Evolutionary conservation across 495 filamentous ascomycete species (phyloP), one percentile per base, ranked within the genome.

Genomic region (Darksidea phi): DNA sequence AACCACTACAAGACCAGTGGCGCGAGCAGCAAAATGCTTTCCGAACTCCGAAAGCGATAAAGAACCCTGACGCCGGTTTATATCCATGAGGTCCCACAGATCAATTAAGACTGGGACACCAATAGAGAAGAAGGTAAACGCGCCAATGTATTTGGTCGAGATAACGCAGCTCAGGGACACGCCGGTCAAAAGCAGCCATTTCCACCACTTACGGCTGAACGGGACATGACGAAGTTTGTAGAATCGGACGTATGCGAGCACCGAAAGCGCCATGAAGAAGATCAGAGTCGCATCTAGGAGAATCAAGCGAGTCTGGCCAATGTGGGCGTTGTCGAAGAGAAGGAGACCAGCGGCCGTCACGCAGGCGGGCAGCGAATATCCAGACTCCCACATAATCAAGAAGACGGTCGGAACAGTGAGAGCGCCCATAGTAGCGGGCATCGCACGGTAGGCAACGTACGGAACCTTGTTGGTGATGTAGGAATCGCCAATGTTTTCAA

Each of bases 331-430:
- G 76, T 99, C 94, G 71, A 99, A 90, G 37, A 99, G 84, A 61
- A 99, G 81, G 25, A 99, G 79, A 25, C 88, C 86, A 8, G 95
- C 84, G 23, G 94, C 88, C 60, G 95, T 78, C 41, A 97, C 79
- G 71, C 89, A 95, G 53, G 94, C 95, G 4, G 94, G 94, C 18
- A 99, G 78, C 42, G 91, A 95, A 69, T 97, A 99, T 53, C 92
- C 95, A 12, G 92, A 96, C 76, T 99, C 94, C 94, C 94, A 97
- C 94, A 99, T 99, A 67, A 95, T 97, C 74, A 95, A 72, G 74
- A 94, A 99, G 15, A 90, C 86, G 18, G 92, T 88, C n/a, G 93
- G 87, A 46, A 99, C 90, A 1, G 95, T 97, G 63, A 97, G 76
- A 51, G 95, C 86, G 61, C 94, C 94, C 62, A 97, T 83, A 36